Conservation (phyloP, 148 eudicot species). For the Nepenthes gracilis region DNA sequence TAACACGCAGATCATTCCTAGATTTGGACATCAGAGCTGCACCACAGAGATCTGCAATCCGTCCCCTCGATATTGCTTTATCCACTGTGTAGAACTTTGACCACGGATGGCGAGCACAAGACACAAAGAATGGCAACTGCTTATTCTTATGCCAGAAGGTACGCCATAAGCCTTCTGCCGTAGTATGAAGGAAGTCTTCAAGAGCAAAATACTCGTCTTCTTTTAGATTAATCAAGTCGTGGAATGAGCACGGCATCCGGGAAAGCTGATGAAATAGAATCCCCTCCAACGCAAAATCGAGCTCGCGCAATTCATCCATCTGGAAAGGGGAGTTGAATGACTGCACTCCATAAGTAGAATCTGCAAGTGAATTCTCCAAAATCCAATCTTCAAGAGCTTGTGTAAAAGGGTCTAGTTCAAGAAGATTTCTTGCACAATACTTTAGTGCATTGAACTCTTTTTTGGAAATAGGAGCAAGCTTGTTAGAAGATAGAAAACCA, state of each 20-base stretch:
- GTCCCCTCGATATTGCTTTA: constrained; percentile 63
- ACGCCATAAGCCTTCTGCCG: constrained; percentile 57
- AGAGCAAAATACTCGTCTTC: constrained; percentile 58
- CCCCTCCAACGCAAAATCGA: constrained; percentile 70
- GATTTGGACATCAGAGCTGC: constrained; percentile 50
- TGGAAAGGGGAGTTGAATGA: constrained; percentile 47
- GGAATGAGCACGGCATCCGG: constrained; percentile 64
- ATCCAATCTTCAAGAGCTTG: constrained; percentile 61
- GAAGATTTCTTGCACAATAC: constrained; percentile 37
- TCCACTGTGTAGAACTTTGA: constrained; percentile 70
- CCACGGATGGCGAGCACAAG: constrained; percentile 56
- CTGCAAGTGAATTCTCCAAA: constrained; percentile 32
- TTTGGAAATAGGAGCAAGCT: constrained; percentile 40
- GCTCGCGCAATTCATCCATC: constrained; percentile 48
- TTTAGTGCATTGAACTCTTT: constrained; percentile 41
- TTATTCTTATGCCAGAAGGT: constrained; percentile 60
- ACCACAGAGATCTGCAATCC: constrained; percentile 49
- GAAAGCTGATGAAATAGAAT: constrained; percentile 61
- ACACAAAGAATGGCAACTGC: constrained; percentile 46
- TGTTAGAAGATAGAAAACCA: constrained; percentile 29
- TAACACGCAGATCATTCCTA: constrained; percentile 22
- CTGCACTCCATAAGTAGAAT: constrained; percentile 26
- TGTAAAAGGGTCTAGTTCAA: constrained; percentile 43
- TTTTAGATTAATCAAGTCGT: constrained; percentile 35
- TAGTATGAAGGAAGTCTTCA: constrained; percentile 64